Evolutionary conservation across 2,329 filamentous ascomycete genomes (phyloP).

Genomic region (Penicillium frequentans): DNA sequence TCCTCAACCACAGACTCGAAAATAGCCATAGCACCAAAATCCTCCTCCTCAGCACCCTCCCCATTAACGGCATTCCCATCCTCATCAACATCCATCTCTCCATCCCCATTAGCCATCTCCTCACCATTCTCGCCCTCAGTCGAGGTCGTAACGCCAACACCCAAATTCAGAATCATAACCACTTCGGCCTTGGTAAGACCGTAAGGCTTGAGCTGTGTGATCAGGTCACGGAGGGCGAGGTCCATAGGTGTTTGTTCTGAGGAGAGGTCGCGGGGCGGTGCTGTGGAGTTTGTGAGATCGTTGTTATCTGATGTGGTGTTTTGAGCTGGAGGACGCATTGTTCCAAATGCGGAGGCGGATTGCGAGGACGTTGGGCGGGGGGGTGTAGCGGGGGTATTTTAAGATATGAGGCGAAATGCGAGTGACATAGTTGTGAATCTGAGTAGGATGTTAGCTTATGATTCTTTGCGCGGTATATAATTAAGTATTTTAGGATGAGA

Average conservation of each 20-base stretch:
- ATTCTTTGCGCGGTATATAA: not conserved
- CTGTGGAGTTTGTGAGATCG: not conserved
- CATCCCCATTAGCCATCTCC: slow-evolving; percentile 18
- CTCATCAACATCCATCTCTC: slow-evolving; percentile 19
- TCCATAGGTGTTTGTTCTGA: slow-evolving; percentile 36
- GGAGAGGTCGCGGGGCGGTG: not conserved
- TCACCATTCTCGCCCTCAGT: slow-evolving; percentile 7
- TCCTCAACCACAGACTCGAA: slow-evolving; percentile 46
- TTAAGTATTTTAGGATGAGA: not conserved
- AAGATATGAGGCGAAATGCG: slow-evolving; percentile 43
- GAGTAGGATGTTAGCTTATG: not conserved
- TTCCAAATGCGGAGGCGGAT: slow-evolving; percentile 21
- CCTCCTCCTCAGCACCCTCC: slow-evolving; percentile 26
- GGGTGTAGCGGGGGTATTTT: slow-evolving; percentile 36
- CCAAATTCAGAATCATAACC: slow-evolving; percentile 48
- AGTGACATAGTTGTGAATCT: slow-evolving; percentile 45
- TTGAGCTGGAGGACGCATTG: slow-evolving; percentile 15
- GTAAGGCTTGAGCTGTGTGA: slow-evolving; percentile 39
- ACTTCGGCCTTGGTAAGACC: slow-evolving; percentile 49
- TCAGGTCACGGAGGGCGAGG: slow-evolving; percentile 36
- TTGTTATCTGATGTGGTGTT: slow-evolving; percentile 7
- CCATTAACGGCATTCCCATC: slow-evolving; percentile 13
- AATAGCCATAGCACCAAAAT: slow-evolving; percentile 38
- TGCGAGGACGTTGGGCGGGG: slow-evolving; percentile 22
- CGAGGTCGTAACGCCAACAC: slow-evolving; percentile 34